Evolutionary conservation across 352 stramenopile genomes (phyloP), one percentile per base, ranked within the genome.

Genomic region (Phytophthora pseudosyringae): DNA sequence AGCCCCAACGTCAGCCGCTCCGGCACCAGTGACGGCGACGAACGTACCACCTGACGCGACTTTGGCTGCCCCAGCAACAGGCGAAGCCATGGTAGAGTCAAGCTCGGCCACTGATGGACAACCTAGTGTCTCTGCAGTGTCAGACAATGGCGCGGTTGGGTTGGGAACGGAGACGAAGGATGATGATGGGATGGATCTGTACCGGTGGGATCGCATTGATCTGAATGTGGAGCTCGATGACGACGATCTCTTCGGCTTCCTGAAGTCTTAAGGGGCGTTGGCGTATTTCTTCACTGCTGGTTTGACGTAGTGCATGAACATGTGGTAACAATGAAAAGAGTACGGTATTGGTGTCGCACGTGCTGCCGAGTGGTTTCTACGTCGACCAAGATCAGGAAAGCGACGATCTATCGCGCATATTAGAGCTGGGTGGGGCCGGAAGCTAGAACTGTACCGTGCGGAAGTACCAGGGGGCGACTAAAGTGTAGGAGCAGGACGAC

Each of bases 231-330:
- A 77, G 59, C 72, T 96, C 57, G 83, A 90, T 70, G 88, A 94
- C 49, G 83, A 94, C 59, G 88, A 96, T 64, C 73, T 96, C 13
- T 96, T 96, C 50, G 78, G 84, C 32, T 96, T 96, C 74, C 56
- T 96, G 29, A 92, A 91, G 68, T 88, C 87, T 48, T 92, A 83
- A 73, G 18, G 21, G 10, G 31, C 8, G 16, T 49, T 5, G 18
- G 33, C 35, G 15, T 25, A 6, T 44, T 18, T 48, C 21, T 65
- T 54, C 44, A 29, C 35, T 58, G 16, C 44, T 31, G 44, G 38
- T 29, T 54, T 53, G 51, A 64, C 57, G 64, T 74, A 75, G 45
- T 59, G 54, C 44, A 72, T 67, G 45, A 8, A 49, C 49, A 53
- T 73, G 68, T 67, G 61, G 50, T 68, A 69, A 64, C 51, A 63